phyloP scores from a whole-genome alignment of 139 green algal genomes.

The Pleodorina starrii region DNA sequence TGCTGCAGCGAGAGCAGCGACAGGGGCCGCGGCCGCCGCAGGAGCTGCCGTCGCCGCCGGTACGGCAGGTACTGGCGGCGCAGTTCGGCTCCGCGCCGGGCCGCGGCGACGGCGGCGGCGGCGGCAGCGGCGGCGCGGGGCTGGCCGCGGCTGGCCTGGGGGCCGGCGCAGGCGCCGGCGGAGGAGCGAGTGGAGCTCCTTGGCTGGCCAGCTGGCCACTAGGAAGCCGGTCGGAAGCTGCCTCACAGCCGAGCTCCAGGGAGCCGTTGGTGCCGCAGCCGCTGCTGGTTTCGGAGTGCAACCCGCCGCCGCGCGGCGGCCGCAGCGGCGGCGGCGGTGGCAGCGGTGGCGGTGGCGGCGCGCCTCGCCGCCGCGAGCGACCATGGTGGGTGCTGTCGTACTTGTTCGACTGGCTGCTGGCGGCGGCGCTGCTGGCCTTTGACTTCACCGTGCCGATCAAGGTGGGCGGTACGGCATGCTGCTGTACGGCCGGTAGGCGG shows the following conservation, averaged over 20 bases:
- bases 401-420: constrained; percentile 22
- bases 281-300: background rate
- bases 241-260: background rate
- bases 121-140: background rate
- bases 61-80: background rate
- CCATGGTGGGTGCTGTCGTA: background rate
- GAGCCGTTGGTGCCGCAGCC: background rate
- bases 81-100: background rate
- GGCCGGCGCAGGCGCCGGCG: background rate
- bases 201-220: background rate
- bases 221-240: background rate
- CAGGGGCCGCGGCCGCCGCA: background rate
- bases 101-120: background rate
- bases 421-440: background rate
- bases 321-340: too few species aligned
- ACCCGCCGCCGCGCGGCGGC: too few species aligned
- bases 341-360: background rate
- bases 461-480: too few species aligned
- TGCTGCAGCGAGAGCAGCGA: background rate
- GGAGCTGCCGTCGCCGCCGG: background rate
- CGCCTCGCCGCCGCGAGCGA: background rate
- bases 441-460: constrained; percentile 25
- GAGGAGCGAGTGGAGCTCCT: background rate
- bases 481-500: too few species aligned
- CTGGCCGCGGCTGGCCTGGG: background rate